These are phyloP conservation scores for Tilletia caries DNA, from an alignment of 1,284 basidiomycete genomes.

Conservation along the genomic window DNA sequence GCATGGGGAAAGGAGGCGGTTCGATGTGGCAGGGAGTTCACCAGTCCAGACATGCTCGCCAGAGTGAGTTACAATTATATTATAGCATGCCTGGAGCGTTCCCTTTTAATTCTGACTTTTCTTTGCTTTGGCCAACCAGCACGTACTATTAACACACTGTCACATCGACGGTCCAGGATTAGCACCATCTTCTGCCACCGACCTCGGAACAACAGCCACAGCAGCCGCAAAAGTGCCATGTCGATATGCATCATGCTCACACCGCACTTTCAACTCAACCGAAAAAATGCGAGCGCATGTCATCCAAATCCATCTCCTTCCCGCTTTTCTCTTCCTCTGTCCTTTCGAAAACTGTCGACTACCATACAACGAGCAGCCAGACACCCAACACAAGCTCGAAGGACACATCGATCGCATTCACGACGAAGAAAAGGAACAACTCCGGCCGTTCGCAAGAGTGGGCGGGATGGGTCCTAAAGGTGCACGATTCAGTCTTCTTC, in stretches of 20 bases:
- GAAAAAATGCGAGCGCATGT: slow-evolving; percentile 9
- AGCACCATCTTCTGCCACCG: not conserved
- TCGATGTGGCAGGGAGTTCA: not conserved
- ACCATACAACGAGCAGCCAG: not conserved
- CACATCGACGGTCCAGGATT: not conserved
- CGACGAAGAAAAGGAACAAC: not conserved
- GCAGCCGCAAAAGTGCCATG: not conserved
- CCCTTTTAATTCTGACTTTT: not conserved
- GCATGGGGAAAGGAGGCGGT: slow-evolving; percentile 1
- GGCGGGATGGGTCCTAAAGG: not conserved
- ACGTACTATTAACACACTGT: not conserved
- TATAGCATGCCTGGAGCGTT: not conserved
- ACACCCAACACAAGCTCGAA: slow-evolving; percentile 9
- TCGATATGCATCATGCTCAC: not conserved
- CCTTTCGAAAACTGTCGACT: not conserved
- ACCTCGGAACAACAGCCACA: not conserved
- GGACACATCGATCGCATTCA: slow-evolving; percentile 10
- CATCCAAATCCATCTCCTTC: not conserved
- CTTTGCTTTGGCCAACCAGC: not conserved
- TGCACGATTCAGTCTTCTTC: not conserved
- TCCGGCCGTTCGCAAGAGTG: not conserved
- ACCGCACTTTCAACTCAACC: slow-evolving; percentile 1
- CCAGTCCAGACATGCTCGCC: slow-evolving; percentile 8
- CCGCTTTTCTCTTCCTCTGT: slow-evolving; percentile 1
- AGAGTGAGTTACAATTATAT: not conserved